A percentile compares a stretch with the other conserved stretches of the same genome.
Evolutionary conservation across 768 basidiomycete species (phyloP).

Genomic region (Panaeolus cyanescens): DNA sequence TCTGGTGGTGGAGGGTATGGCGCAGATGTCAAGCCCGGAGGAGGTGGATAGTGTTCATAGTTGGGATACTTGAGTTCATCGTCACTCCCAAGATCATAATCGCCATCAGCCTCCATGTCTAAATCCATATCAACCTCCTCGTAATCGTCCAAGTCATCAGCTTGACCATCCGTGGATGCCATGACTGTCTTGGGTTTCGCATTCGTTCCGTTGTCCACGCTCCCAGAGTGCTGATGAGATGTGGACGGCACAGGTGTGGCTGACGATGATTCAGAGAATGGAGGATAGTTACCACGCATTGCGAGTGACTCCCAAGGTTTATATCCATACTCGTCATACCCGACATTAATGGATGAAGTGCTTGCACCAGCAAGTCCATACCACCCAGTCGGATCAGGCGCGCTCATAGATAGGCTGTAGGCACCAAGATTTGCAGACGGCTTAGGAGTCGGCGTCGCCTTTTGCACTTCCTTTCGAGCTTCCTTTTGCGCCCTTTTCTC

Average conservation of each 20-base stretch:
- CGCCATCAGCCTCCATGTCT: conserved; percentile 2
- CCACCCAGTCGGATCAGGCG: not conserved
- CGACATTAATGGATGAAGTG: not conserved
- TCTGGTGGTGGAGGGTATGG: not conserved
- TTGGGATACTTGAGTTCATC: conserved; percentile 5
- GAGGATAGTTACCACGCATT: not conserved
- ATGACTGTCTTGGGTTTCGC: not conserved
- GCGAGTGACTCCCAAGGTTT: not conserved
- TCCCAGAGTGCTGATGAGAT: not conserved
- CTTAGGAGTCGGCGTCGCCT: not conserved
- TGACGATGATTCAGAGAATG: not conserved
- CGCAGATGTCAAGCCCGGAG: not conserved
- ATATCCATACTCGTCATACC: not conserved
- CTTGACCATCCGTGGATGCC: conserved; percentile 8
- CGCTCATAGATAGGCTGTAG: not conserved
- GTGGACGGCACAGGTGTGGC: not conserved
- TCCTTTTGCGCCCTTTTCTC: conserved; percentile 17
- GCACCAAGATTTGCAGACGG: not conserved
- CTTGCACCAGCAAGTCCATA: not conserved
- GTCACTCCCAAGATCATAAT: conserved; percentile 23
- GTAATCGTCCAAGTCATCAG: conserved; percentile 17
- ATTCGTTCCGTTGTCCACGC: not conserved
- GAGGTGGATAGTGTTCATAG: not conserved
- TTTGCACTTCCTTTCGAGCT: not conserved
- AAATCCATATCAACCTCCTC: conserved; percentile 23